A percentile compares a stretch with the other conserved stretches of the same genome.
These are phyloP conservation scores for Pseudogymnoascus sp. DNA, from an alignment of 2,329 filamentous ascomycete species.

Conservation along the genomic window DNA sequence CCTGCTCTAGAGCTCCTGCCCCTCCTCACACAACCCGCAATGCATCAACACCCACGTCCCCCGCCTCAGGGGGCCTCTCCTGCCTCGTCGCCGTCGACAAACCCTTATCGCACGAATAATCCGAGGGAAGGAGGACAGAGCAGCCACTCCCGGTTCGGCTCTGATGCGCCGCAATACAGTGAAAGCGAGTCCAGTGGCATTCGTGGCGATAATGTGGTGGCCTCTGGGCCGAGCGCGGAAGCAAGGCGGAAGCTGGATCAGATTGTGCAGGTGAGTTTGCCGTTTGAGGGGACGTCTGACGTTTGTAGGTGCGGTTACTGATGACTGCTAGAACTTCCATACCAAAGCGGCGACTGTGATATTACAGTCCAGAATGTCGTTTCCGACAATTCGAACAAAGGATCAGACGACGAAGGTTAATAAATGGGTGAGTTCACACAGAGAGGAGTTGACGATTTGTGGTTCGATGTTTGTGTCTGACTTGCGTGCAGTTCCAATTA, in stretches of 20 bases:
- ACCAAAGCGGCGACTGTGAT: slow-evolving; percentile 81
- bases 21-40: slow-evolving; percentile 34
- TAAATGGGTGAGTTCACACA: slow-evolving; percentile 65
- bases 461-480: background rate
- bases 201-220: slow-evolving; percentile 37
- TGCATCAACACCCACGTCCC: slow-evolving; percentile 86
- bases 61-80: slow-evolving; percentile 67
- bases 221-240: slow-evolving; percentile 52
- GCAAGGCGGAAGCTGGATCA: slow-evolving; percentile 78
- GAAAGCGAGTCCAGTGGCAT: slow-evolving; percentile 43
- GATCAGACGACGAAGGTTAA: slow-evolving; percentile 61
- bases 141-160: slow-evolving; percentile 34
- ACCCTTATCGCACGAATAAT: slow-evolving; percentile 66
- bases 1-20: background rate
- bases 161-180: slow-evolving; percentile 42
- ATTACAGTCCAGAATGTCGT: slow-evolving; percentile 69
- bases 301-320: slow-evolving; percentile 23
- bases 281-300: background rate
- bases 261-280: slow-evolving; percentile 69
- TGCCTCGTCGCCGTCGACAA: slow-evolving; percentile 64
- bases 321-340: slow-evolving; percentile 68
- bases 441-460: background rate
- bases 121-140: slow-evolving; percentile 56
- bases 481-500: slow-evolving; percentile 70
- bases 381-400: slow-evolving; percentile 47